Percentiles rank a stretch among this genome's conserved stretches.
Conservation (phyloP, 164 flowering plant species). For the Kingdonia uniflora region DNA sequence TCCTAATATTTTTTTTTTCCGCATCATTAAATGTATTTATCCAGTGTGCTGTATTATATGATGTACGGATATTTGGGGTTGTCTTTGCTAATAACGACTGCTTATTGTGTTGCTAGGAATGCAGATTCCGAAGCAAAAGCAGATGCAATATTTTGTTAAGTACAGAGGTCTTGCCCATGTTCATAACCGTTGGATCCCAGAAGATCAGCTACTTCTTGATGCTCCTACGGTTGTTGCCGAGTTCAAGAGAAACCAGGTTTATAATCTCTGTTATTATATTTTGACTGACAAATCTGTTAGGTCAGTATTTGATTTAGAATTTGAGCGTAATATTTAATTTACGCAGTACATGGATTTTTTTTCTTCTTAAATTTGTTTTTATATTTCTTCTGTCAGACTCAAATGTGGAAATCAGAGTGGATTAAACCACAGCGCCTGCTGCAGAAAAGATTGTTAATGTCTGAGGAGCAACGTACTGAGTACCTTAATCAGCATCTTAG, state of each 20-base stretch:
- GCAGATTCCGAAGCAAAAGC: slow-evolving; percentile 27
- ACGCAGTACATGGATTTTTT: background rate
- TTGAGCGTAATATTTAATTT: too few species aligned
- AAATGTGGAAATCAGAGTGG: slow-evolving; percentile 52
- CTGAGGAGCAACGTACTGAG: slow-evolving; percentile 16
- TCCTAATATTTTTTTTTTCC: too few species aligned
- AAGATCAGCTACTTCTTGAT: slow-evolving; percentile 40
- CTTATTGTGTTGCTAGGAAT: slow-evolving; percentile 26
- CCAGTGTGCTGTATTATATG: background rate
- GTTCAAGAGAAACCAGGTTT: slow-evolving; percentile 33
- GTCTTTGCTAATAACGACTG: slow-evolving; percentile 5
- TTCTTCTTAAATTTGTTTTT: slow-evolving; percentile 1
- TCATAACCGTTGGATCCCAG: slow-evolving; percentile 66
- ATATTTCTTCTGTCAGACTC: slow-evolving; percentile 13
- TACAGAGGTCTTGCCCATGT: slow-evolving; percentile 71
- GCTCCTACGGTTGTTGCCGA: slow-evolving; percentile 39
- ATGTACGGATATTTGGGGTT: background rate
- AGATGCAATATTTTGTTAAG: slow-evolving; percentile 59
- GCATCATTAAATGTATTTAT: too few species aligned
- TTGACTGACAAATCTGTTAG: background rate
- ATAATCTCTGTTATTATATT: background rate
- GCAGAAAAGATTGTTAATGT: slow-evolving; percentile 31
- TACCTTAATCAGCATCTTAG: slow-evolving; percentile 3
- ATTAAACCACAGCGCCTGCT: slow-evolving; percentile 54
- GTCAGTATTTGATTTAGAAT: too few species aligned